Conservation (phyloP, 2,329 filamentous ascomycete species). For the Colletotrichum graminicola region DNA sequence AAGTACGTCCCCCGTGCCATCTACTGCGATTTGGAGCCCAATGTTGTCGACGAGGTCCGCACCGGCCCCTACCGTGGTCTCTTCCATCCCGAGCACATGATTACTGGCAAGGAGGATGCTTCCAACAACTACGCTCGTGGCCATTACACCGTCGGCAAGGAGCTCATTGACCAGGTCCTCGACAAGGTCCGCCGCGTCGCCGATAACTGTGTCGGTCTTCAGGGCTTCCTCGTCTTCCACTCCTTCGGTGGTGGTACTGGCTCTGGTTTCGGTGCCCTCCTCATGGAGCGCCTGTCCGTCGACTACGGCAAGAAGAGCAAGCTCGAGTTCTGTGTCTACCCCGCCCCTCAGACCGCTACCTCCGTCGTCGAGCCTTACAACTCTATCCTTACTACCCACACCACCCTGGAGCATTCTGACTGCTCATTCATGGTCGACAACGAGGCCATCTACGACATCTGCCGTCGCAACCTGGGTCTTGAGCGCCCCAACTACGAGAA, state of each 20-base stretch:
- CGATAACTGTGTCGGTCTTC: slow-evolving; percentile 97
- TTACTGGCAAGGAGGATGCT: slow-evolving; percentile 99
- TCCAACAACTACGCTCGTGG: slow-evolving; percentile 99
- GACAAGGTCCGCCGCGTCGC: slow-evolving; percentile 98
- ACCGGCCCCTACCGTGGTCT: slow-evolving; percentile 95
- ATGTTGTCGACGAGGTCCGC: slow-evolving; percentile 99
- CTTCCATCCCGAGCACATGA: slow-evolving; percentile 99
- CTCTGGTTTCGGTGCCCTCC: slow-evolving; percentile 96
- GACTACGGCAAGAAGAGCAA: slow-evolving; percentile 99
- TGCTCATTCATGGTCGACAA: slow-evolving; percentile 99
- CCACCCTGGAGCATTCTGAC: slow-evolving; percentile 98
- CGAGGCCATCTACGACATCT: slow-evolving; percentile 99
- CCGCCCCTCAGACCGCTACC: slow-evolving; percentile 95
- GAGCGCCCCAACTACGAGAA: slow-evolving; percentile 99
- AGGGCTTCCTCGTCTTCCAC: slow-evolving; percentile 99
- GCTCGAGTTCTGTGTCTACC: slow-evolving; percentile 99
- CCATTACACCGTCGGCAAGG: slow-evolving; percentile 99
- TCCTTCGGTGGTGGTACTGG: slow-evolving; percentile 99
- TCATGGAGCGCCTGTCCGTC: slow-evolving; percentile 98
- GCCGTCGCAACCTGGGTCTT: slow-evolving; percentile 95
- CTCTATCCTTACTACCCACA: slow-evolving; percentile 99
- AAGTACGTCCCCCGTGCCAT: slow-evolving; percentile 99
- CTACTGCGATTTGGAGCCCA: slow-evolving; percentile 99
- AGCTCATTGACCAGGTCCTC: slow-evolving; percentile 97
- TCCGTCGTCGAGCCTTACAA: slow-evolving; percentile 99